Conservation (phyloP, 225 moss, liverwort and hornwort species). For the Ulota crispa region DNA sequence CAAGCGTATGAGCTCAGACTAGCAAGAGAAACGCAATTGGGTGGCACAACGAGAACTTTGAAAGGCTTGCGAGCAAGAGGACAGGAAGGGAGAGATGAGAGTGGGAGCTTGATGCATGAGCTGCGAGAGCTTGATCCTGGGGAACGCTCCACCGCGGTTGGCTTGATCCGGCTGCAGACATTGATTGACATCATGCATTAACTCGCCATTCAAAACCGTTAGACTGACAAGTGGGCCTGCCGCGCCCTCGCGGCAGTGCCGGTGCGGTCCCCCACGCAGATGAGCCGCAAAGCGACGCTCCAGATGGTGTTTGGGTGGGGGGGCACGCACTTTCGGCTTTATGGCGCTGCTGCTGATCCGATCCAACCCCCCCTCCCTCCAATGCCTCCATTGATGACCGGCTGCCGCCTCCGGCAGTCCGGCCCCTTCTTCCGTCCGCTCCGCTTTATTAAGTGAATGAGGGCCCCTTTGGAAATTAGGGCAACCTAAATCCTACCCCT, state of each 20-base stretch:
- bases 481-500: too few relatives aligned
- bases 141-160: not conserved
- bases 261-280: constrained; percentile 12
- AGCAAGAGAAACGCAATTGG: not conserved
- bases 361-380: not conserved
- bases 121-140: too few relatives aligned
- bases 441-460: not conserved
- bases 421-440: not conserved
- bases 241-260: constrained; percentile 16
- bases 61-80: not conserved
- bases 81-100: not conserved
- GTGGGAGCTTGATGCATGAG: too few relatives aligned
- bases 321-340: constrained; percentile 27
- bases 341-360: constrained; percentile 29
- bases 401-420: constrained; percentile 19
- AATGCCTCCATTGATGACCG: not conserved
- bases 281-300: constrained; percentile 33
- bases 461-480: not conserved
- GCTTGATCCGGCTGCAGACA: not conserved
- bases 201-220: constrained; percentile 32
- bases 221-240: constrained; percentile 37
- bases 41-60: not conserved
- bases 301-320: constrained; percentile 34
- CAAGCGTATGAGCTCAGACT: not conserved
- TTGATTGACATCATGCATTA: not conserved